Percentiles rank a stretch among this genome's conserved stretches.
These are phyloP conservation scores for Cubamyces lactineus DNA, from an alignment of 768 basidiomycete species.

Conservation along the genomic window DNA sequence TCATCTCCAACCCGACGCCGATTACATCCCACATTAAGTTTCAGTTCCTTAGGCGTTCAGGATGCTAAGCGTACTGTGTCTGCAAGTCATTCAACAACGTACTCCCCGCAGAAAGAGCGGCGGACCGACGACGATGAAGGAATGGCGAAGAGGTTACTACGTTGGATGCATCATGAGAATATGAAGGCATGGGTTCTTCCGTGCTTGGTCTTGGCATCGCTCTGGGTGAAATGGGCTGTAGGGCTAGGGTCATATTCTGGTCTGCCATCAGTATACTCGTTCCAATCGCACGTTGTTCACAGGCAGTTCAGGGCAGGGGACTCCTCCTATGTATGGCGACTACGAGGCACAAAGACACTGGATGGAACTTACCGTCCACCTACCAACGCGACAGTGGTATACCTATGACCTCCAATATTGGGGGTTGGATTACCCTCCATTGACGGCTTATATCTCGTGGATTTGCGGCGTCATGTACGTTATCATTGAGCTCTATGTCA, in stretches of 20 bases:
- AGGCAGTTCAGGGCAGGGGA: conserved; percentile 53
- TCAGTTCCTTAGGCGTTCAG: conserved; percentile 49
- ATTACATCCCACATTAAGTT: conserved; percentile 37
- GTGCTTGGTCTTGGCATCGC: conserved; percentile 51
- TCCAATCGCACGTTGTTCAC: conserved; percentile 16
- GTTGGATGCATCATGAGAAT: conserved; percentile 78
- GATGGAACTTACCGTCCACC: conserved; percentile 88
- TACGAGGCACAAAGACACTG: conserved; percentile 95
- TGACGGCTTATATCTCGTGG: conserved; percentile 91
- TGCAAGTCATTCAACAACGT: conserved; percentile 1
- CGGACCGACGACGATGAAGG: conserved; percentile 36
- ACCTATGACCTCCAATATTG: conserved; percentile 87
- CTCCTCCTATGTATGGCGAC: conserved; percentile 88
- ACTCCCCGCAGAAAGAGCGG: conserved; percentile 12
- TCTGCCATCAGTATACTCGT: conserved; percentile 39
- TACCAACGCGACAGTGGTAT: conserved; percentile 83
- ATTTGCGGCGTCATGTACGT: conserved; percentile 74
- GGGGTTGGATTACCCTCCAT: conserved; percentile 94
- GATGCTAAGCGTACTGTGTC: conserved; percentile 33
- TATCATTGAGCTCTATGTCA: too few species aligned
- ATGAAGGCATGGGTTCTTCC: conserved; percentile 65
- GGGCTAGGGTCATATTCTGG: conserved; percentile 86
- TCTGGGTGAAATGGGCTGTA: conserved; percentile 66
- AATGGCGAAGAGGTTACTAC: conserved; percentile 65
- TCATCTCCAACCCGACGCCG: conserved; percentile 28